A percentile compares a stretch with the other conserved stretches of the same genome.
phyloP scores from a whole-genome alignment of 495 filamentous ascomycete species.

The Rostrohypoxylon terebratum region DNA sequence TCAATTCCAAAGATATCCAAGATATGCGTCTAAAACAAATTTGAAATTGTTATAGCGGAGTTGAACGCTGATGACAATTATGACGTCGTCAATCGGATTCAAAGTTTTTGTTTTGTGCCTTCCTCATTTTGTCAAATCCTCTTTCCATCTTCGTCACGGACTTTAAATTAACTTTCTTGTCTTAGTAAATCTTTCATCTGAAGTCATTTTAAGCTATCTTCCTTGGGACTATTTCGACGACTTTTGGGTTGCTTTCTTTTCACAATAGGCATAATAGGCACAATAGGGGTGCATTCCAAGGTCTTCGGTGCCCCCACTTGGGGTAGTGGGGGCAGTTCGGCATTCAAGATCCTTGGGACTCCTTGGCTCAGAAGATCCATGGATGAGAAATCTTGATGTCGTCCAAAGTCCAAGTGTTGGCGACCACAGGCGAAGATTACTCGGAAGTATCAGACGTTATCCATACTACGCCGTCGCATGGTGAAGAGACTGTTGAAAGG shows the following conservation, averaged over 20 bases:
- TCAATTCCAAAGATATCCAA: neutral
- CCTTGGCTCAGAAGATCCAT: neutral
- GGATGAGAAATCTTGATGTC: neutral
- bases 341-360: neutral
- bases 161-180: neutral
- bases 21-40: conserved; percentile 8
- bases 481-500: neutral
- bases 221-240: neutral
- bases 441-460: neutral
- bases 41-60: conserved; percentile 18
- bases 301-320: neutral
- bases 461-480: neutral
- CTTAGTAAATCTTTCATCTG: conserved; percentile 11
- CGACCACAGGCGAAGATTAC: too few relatives aligned
- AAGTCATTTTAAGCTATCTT: neutral
- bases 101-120: conserved; percentile 18
- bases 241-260: neutral
- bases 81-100: conserved; percentile 29
- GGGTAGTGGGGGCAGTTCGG: neutral
- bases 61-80: conserved; percentile 18
- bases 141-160: conserved; percentile 12
- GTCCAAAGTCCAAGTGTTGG: neutral
- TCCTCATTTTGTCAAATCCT: conserved; percentile 23
- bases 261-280: conserved; percentile 1
- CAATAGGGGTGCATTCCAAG: conserved; percentile 5